A percentile compares a stretch with the other conserved stretches of the same genome.
Conservation (phyloP, 371 early-diverging fungal genomes). For the Apophysomyces trapeziformis region DNA sequence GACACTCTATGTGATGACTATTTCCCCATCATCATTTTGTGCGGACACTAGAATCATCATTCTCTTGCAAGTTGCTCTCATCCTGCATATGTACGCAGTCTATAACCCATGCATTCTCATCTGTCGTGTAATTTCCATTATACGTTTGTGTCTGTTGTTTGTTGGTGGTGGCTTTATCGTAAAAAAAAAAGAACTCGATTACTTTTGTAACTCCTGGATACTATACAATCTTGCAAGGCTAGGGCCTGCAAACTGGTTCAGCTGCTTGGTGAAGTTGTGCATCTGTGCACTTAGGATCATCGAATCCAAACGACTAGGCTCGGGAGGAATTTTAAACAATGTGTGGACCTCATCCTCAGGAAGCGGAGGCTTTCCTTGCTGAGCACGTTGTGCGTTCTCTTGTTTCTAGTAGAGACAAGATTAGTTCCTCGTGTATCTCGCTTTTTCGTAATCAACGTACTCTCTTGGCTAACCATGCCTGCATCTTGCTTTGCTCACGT, state of each 20-base stretch:
- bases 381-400: constrained; percentile 80
- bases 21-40: no score
- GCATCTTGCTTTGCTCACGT: constrained; percentile 82
- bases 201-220: constrained; percentile 79
- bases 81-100: no score
- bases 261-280: constrained; percentile 89
- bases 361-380: constrained; percentile 75
- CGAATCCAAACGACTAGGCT: constrained; percentile 91
- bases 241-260: constrained; percentile 90
- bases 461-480: constrained; percentile 64
- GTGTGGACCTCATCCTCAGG: constrained; percentile 81
- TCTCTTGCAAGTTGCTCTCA: no score
- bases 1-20: no score
- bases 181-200: constrained; percentile 10
- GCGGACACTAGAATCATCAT: no score
- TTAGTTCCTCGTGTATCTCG: constrained; percentile 1
- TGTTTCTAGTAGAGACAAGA: constrained; percentile 51
- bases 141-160: no score
- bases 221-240: constrained; percentile 83
- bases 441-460: constrained; percentile 36
- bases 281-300: constrained; percentile 89
- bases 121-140: no score
- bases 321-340: constrained; percentile 74
- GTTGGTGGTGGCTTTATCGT: no score
- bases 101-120: no score